Percentiles rank a stretch among this genome's conserved stretches.
These are phyloP conservation scores for Salix koriyanagi DNA, from an alignment of 345 rosid genomes.

Conservation along the genomic window DNA sequence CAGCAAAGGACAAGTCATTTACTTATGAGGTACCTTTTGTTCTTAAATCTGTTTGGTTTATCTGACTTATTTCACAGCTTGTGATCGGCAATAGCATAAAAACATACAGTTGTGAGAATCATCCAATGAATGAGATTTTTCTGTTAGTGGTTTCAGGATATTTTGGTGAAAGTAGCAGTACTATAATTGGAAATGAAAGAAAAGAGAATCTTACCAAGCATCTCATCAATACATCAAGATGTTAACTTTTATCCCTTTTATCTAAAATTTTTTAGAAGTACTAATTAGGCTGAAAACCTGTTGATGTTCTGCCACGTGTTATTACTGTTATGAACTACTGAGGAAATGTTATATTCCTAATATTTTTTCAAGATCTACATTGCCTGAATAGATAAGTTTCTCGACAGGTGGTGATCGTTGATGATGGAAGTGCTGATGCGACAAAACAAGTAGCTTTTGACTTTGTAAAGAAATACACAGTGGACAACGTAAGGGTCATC, in stretches of 20 bases:
- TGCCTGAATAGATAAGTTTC: conserved; percentile 3
- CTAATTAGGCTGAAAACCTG: not conserved
- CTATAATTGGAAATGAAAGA: not conserved
- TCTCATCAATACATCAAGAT: not conserved
- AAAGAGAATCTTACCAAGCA: not conserved
- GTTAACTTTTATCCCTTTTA: not conserved
- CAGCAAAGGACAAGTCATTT: conserved; percentile 71
- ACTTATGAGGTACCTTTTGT: conserved; percentile 70
- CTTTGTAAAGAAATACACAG: conserved; percentile 63
- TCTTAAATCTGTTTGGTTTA: conserved; percentile 2
- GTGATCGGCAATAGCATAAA: not conserved
- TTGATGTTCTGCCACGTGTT: not conserved
- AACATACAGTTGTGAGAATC: not conserved
- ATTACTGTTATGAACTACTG: not conserved
- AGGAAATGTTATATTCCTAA: not conserved
- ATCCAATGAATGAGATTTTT: not conserved
- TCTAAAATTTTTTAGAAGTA: not conserved
- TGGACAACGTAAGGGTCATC: conserved; percentile 74
- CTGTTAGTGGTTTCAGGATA: not conserved
- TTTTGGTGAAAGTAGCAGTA: not conserved
- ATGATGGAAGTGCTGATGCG: conserved; percentile 91
- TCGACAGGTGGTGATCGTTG: conserved; percentile 77
- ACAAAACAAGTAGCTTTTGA: conserved; percentile 83
- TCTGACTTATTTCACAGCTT: not conserved
- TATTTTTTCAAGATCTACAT: not conserved